phyloP scores from a whole-genome alignment of 140 eudicot genomes.

The Senecio squalidus region DNA sequence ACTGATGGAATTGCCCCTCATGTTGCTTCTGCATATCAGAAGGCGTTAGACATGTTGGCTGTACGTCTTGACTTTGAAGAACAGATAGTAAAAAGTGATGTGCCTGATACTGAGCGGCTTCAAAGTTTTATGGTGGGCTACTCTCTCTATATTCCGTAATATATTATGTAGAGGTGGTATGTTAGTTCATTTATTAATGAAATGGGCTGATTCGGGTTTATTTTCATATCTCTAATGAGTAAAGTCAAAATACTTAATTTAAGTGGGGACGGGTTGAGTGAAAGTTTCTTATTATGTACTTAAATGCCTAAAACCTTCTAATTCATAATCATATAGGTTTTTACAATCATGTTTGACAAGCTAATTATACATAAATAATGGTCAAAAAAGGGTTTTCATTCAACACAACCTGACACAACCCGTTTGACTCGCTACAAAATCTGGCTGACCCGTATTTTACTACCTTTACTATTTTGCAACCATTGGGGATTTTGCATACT shows the following conservation, averaged over 20 bases:
- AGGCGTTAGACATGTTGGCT: conserved; percentile 73
- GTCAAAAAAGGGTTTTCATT: background rate
- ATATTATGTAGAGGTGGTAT: conserved; percentile 1
- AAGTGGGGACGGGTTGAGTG: background rate
- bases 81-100: conserved; percentile 39
- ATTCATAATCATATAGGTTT: too few relatives aligned
- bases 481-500: background rate
- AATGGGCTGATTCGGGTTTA: background rate
- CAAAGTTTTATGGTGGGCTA: conserved; percentile 57
- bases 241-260: background rate
- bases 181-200: background rate
- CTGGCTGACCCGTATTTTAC: background rate
- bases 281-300: background rate
- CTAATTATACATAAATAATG: too few relatives aligned
- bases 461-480: background rate
- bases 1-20: conserved; percentile 59
- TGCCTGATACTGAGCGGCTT: conserved; percentile 69
- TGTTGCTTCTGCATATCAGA: conserved; percentile 67
- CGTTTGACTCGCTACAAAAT: background rate
- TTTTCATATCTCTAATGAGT: background rate
- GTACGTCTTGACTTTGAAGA: conserved; percentile 69
- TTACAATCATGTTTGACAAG: too few relatives aligned
- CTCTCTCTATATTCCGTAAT: conserved; percentile 1
- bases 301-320: background rate
- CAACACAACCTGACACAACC: background rate